Evolutionary conservation across 441 rosid species (phyloP).

Genomic region (Syzygium syzygioides): DNA sequence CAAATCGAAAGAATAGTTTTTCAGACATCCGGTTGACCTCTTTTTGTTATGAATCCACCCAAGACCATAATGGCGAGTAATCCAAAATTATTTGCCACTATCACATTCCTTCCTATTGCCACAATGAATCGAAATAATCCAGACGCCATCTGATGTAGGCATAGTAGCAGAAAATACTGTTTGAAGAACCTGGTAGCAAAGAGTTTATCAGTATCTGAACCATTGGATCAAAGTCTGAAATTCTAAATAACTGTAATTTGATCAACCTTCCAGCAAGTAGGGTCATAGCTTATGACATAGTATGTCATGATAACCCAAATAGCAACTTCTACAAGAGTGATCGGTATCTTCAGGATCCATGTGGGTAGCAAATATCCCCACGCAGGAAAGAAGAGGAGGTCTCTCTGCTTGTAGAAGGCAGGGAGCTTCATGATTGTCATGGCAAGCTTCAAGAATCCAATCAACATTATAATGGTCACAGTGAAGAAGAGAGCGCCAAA

Average conservation of each 20-base stretch:
- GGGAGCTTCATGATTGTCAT: constrained; percentile 77
- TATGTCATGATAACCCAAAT: constrained; percentile 63
- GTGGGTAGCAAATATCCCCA: constrained; percentile 70
- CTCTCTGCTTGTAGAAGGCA: constrained; percentile 81
- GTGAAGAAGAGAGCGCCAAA: constrained; percentile 56
- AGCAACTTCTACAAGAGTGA: constrained; percentile 48
- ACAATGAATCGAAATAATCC: constrained; percentile 54
- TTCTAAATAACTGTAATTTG: neutral
- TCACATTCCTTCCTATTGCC: constrained; percentile 57
- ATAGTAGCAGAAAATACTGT: constrained; percentile 48
- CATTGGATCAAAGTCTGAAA: neutral
- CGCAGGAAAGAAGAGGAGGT: constrained; percentile 57
- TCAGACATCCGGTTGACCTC: constrained; percentile 27
- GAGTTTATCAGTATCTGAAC: neutral
- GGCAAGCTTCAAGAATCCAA: constrained; percentile 60
- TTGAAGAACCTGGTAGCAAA: constrained; percentile 49
- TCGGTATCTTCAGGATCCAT: constrained; percentile 73
- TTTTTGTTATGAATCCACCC: constrained; percentile 66
- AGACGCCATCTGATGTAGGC: constrained; percentile 59
- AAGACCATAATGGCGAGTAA: constrained; percentile 38
- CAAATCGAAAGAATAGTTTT: neutral
- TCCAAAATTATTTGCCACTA: constrained; percentile 61
- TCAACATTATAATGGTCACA: constrained; percentile 46
- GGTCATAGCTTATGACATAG: constrained; percentile 70
- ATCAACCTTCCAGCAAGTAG: constrained; percentile 48